Conservation (phyloP, 805 yeast genomes). For the Cephaloascus albidus region DNA sequence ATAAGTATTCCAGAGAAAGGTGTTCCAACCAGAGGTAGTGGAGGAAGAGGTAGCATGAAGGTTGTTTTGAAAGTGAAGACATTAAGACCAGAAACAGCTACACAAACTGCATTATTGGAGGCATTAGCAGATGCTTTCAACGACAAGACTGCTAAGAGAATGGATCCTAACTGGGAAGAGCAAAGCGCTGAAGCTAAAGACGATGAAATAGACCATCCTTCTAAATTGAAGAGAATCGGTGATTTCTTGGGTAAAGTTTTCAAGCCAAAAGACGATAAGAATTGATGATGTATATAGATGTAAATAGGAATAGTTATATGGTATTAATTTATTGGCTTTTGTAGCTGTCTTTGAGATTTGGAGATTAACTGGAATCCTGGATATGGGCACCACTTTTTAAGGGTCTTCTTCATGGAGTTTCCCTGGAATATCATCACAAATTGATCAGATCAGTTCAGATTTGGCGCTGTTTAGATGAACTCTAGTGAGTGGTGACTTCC, state of each 20-base stretch:
- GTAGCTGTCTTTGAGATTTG: too few relatives aligned
- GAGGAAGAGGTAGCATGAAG: conserved; percentile 70
- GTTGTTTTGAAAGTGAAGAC: conserved; percentile 66
- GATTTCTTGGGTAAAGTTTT: conserved; percentile 50
- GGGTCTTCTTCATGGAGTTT: too few relatives aligned
- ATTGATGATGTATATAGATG: too few relatives aligned
- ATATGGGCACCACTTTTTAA: too few relatives aligned
- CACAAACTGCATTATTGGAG: conserved; percentile 83
- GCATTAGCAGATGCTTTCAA: conserved; percentile 88
- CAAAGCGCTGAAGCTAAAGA: background rate
- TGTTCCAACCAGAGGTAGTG: conserved; percentile 53
- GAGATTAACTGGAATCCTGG: too few relatives aligned
- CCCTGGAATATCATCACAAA: too few relatives aligned
- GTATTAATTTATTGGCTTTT: too few relatives aligned
- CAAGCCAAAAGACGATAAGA: conserved; percentile 21
- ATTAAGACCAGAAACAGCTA: conserved; percentile 66
- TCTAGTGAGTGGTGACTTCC: too few relatives aligned
- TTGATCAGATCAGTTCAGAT: too few relatives aligned
- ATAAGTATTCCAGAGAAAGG: conserved; percentile 82
- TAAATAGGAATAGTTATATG: too few relatives aligned
- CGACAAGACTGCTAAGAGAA: conserved; percentile 70
- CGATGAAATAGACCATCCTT: conserved; percentile 24
- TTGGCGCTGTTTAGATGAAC: too few relatives aligned
- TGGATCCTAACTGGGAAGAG: conserved; percentile 37
- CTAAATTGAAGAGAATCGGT: conserved; percentile 46